A percentile compares a stretch with the other conserved stretches of the same genome.
phyloP scores from a whole-genome alignment of 148 eudicot species.

The Dysphania ambrosioides region DNA sequence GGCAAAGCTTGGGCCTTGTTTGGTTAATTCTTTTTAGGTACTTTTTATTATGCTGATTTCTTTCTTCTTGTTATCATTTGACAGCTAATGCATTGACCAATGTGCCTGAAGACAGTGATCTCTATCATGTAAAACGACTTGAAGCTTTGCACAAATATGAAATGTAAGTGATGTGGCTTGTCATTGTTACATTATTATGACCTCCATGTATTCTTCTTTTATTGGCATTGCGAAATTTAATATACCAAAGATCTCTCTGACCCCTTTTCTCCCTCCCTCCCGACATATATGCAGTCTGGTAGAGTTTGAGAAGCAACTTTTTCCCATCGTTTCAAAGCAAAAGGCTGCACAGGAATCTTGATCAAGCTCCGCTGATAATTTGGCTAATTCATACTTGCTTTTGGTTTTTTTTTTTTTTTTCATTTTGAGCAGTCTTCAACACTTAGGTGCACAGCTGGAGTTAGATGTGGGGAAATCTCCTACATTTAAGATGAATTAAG shows the following conservation, averaged over 20 bases:
- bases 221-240: neutral
- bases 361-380: constrained; percentile 2
- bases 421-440: too few species aligned
- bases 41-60: neutral
- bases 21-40: neutral
- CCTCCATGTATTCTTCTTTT: neutral
- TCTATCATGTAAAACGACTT: constrained; percentile 55
- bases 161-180: constrained; percentile 47
- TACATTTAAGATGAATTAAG: too few species aligned
- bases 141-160: constrained; percentile 71
- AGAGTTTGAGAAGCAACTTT: constrained; percentile 78
- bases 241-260: neutral
- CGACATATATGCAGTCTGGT: constrained; percentile 40
- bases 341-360: constrained; percentile 20
- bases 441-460: too few species aligned
- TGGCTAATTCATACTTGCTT: too few species aligned
- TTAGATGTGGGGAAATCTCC: too few species aligned
- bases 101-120: constrained; percentile 51
- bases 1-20: neutral
- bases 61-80: constrained; percentile 4
- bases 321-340: constrained; percentile 32
- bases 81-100: constrained; percentile 49
- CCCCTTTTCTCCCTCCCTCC: neutral
- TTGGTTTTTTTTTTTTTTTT: too few species aligned
- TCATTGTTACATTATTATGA: neutral